Base-by-base conservation (phyloP, 2,329 filamentous ascomycete species). In the Setomelanomma holmii region DNA sequence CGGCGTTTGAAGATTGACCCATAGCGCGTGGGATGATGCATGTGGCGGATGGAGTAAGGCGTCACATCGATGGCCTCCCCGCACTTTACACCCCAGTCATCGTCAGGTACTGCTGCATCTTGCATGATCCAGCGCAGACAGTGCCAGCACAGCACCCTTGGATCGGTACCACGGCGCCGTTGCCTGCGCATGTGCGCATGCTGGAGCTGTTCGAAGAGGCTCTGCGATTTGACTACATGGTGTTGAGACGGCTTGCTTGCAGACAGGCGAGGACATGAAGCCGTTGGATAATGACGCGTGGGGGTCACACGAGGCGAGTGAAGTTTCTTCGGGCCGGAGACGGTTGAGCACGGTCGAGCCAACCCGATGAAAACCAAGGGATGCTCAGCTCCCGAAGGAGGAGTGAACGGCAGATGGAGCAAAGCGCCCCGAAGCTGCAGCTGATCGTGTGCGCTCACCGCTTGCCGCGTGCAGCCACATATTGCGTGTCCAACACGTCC, bases 221-320 rank as follows among this genome's bases (percentile, higher is more conserved):
- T 39, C 44, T 43, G 53, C 44, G 14, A 35, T 38, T n/a, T 3
- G n/a, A 12, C 30, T 16, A 42, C 3, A 17, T n/a, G n/a, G 17
- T 35, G 34, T 35, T 44, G 45, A 48, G 41, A 24, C 45, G 23
- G 40, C 20, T n/a, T 39, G 23, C 21, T 34, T 38, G 36, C n/a
- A 34, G 38, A 21, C 24, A 40, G 41, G n/a, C 12, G 40, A 40
- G 44, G 7, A 17, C 34, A 47, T 27, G 49, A 55, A 58, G 51
- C 49, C 47, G 59, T 68, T 69, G 60, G 58, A 66, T 73, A 73
- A 73, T 73, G 60, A 57, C 69, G 71, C 69, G 71, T 73, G 71
- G 69, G 69, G 69, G 71, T 70, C 54, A 55, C 49, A 43, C 51
- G 57, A 57, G 42, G 46, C 47, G 22, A 44, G 24, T 45, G 21